Evolutionary conservation across 805 yeast genomes (phyloP).

Genomic region (Maudiozyma pseudohumilis): DNA sequence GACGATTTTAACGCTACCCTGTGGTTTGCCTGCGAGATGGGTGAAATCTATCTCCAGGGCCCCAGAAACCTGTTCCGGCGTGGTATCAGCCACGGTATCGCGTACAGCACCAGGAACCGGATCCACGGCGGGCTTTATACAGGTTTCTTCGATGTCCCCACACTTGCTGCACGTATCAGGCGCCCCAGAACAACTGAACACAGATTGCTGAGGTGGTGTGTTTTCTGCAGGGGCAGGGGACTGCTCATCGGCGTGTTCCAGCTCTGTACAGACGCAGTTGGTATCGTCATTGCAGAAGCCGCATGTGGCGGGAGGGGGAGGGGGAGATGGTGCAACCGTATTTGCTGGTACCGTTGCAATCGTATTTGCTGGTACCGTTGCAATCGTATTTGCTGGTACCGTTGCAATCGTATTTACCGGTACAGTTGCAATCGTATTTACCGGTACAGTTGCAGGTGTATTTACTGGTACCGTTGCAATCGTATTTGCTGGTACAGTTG

Average conservation of each 20-base stretch:
- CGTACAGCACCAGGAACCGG: too few relatives aligned
- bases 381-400: not conserved
- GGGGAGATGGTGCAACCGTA: too few relatives aligned
- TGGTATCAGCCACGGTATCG: too few relatives aligned
- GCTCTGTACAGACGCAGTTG: slow-evolving; percentile 87
- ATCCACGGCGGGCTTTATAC: slow-evolving; percentile 12
- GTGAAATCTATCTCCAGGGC: slow-evolving; percentile 12
- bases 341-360: slow-evolving; percentile 6
- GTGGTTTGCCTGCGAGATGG: too few relatives aligned
- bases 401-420: not conserved
- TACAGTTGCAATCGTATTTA: slow-evolving; percentile 24
- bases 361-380: not conserved
- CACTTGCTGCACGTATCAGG: slow-evolving; percentile 46
- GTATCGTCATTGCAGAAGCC: slow-evolving; percentile 91
- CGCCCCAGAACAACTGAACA: slow-evolving; percentile 34
- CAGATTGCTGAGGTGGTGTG: not conserved
- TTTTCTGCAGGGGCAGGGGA: not conserved
- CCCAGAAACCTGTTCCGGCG: too few relatives aligned
- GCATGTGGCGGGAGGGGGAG: slow-evolving; percentile 37
- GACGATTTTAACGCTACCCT: too few relatives aligned
- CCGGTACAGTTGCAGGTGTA: too few relatives aligned
- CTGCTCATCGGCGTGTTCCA: slow-evolving; percentile 24
- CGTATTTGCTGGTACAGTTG: not conserved
- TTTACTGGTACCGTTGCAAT: not conserved
- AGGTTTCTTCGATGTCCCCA: slow-evolving; percentile 25